Base-by-base conservation (phyloP, 1,284 basidiomycete genomes). In the Austroboletus novae-zelandiae region DNA sequence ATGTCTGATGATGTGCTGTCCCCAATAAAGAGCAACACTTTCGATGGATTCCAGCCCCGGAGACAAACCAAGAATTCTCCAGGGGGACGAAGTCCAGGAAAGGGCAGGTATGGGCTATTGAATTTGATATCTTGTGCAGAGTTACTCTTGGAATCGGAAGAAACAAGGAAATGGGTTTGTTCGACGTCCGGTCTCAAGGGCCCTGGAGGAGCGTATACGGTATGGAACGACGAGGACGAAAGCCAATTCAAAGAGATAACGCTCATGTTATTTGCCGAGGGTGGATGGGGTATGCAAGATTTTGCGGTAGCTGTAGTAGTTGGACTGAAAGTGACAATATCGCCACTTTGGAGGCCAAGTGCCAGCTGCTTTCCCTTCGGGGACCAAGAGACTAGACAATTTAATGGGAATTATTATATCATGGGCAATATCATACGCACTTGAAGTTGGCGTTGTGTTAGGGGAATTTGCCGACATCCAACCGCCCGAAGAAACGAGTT, bases 361-460 rank as follows among this genome's bases (percentile, higher is more conserved):
- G 88, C 90, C 31, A 94, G 69, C 56, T 92, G 90, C 65, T 92
- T 94, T 41, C 91, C 91, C 64, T 90, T 91, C 2, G 89, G 84
- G 3, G 91, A 93, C 91, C 91, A 94, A 18, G 83, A 81, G 6
- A 86, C 86, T 86, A 17, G 41, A 40, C 0, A n/a, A 34, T 42
- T 64, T 17, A 60, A 53, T 52, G 31, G n/a, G 45, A 39, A 30
- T 29, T 25, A 20, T 14, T 14, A 18, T 52, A 29, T 54, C 46
- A 35, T 35, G 20, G 7, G 50, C 35, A 45, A 41, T 34, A 45
- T 4, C 25, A 52, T 18, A 72, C 83, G 50, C 53, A 89, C 87
- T 71, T 51, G 81, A 74, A 15, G 77, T 76, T 1, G 84, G 82
- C 32, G 71, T 74, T 14, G 77, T 74, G 50, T 75, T 74, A 2